These are phyloP conservation scores for Sporothrix luriei DNA, from an alignment of 2,329 filamentous ascomycete species.

Conservation along the genomic window DNA sequence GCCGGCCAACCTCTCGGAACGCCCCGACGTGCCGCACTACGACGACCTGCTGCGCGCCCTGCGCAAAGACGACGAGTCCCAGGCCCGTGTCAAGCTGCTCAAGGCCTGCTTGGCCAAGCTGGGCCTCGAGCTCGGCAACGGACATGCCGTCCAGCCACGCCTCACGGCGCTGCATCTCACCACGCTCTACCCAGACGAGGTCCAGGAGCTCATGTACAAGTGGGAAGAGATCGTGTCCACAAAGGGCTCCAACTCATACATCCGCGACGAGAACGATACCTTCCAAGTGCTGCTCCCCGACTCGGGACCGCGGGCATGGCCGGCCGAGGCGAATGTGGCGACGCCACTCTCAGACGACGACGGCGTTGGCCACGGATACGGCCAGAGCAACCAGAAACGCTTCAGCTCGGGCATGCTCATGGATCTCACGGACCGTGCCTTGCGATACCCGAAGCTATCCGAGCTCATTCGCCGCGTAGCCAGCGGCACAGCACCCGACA, in stretches of 20 bases:
- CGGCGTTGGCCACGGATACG: constrained; percentile 40
- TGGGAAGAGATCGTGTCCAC: constrained; percentile 69
- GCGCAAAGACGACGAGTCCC: constrained; percentile 63
- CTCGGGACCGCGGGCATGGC: constrained; percentile 42
- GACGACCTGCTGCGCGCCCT: constrained; percentile 68
- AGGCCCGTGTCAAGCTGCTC: constrained; percentile 70
- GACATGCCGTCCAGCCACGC: constrained; percentile 69
- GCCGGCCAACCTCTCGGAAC: constrained; percentile 71
- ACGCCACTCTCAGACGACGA: constrained; percentile 39
- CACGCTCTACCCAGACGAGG: constrained; percentile 62
- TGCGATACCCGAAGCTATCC: constrained; percentile 34
- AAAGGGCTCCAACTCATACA: constrained; percentile 68
- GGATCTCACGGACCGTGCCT: constrained; percentile 33
- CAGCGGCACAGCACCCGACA: constrained; percentile 40
- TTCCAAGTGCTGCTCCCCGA: constrained; percentile 74
- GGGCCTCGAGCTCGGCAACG: constrained; percentile 74
- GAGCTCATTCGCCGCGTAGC: constrained; percentile 56
- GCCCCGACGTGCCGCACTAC: constrained; percentile 69
- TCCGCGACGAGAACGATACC: constrained; percentile 79
- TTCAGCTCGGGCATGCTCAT: constrained; percentile 34
- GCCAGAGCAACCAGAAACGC: constrained; percentile 19
- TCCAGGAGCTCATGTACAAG: constrained; percentile 61
- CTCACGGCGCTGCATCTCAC: constrained; percentile 82
- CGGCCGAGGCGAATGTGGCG: constrained; percentile 28
- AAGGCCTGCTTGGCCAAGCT: constrained; percentile 79